Base-by-base conservation (phyloP, 2,329 filamentous ascomycete genomes). In the Aspergillus puulaauensis region DNA sequence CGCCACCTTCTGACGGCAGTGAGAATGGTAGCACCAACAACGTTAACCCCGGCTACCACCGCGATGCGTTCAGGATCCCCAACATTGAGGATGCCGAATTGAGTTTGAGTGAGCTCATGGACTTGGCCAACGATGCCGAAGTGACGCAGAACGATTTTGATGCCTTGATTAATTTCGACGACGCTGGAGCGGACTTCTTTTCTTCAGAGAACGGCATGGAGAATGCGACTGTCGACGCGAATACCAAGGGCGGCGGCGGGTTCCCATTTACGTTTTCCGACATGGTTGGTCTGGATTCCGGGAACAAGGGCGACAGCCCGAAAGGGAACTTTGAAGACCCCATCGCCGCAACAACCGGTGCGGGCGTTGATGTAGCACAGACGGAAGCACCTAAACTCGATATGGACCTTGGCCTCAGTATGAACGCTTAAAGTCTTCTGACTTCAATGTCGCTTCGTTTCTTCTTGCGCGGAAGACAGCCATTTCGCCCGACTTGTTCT, bases 141-240 rank as follows among this genome's bases (percentile, higher is more conserved):
- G 75, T 77, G 21, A 77, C 72, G 2, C 74, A 78, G 54, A 76
- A 77, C 51, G 77, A 79, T 54, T 76, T 80, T 27, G 77, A 80
- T 54, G 75, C 76, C 0, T 60, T 79, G 54, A 77, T 80, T 61
- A 78, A 79, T 56, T 75, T 79, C 50, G 77, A 80, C 43, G 77
- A 78, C 48, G 69, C 70, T 2, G 66, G 67, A 1, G 70, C 65
- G 17, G 74, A 77, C 17, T 62, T 75, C 31, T 73, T 77, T 41
- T 58, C 66, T 0, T 67, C 69, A 6, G 72, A 77, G 23, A 56
- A 48, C 12, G 45, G 45, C n/a, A 31, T 51, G 24, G 40, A 54
- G 14, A 45, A 31, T 46, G 8, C 39, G 31, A 21, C 53, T 14
- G 45, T 37, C 5, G 54, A 59, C 35, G 12, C 47, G 11, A 54